Conservation (phyloP, 805 yeast species). For the Candida saitoana region DNA sequence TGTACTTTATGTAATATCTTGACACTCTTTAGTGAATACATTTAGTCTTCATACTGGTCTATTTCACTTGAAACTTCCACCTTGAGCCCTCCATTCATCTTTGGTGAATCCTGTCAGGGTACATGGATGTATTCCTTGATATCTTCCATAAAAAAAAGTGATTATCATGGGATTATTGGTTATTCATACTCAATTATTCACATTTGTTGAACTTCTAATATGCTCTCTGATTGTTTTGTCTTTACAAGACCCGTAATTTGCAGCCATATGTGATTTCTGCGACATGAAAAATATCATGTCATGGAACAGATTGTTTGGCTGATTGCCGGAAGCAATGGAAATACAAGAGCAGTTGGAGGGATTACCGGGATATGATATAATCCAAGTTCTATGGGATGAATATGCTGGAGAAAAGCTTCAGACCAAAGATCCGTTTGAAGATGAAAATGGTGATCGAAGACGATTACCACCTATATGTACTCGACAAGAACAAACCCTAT, state of each 20-base stretch:
- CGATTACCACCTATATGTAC: constrained; percentile 51
- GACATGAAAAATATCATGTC: too few species aligned
- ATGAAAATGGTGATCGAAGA: constrained; percentile 56
- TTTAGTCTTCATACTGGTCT: too few species aligned
- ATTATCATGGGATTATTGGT: too few species aligned
- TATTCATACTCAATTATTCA: too few species aligned
- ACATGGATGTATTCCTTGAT: constrained; percentile 90
- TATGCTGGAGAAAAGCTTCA: constrained; percentile 63
- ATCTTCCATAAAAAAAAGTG: too few species aligned
- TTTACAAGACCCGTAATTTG: too few species aligned
- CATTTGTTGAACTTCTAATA: too few species aligned
- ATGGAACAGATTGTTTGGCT: too few species aligned
- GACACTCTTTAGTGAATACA: too few species aligned
- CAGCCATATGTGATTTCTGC: neutral
- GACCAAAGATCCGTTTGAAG: constrained; percentile 63
- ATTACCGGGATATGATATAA: constrained; percentile 57
- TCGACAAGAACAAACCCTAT: constrained; percentile 57
- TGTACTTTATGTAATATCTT: neutral
- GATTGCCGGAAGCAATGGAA: neutral
- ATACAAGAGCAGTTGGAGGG: constrained; percentile 25
- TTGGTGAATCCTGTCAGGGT: constrained; percentile 86
- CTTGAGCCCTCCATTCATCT: constrained; percentile 69
- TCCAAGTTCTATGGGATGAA: constrained; percentile 58
- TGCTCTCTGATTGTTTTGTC: too few species aligned
- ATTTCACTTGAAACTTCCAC: constrained; percentile 19